phyloP scores from a whole-genome alignment of 2,329 filamentous ascomycete genomes.

The Zymoseptoria pseudotritici region DNA sequence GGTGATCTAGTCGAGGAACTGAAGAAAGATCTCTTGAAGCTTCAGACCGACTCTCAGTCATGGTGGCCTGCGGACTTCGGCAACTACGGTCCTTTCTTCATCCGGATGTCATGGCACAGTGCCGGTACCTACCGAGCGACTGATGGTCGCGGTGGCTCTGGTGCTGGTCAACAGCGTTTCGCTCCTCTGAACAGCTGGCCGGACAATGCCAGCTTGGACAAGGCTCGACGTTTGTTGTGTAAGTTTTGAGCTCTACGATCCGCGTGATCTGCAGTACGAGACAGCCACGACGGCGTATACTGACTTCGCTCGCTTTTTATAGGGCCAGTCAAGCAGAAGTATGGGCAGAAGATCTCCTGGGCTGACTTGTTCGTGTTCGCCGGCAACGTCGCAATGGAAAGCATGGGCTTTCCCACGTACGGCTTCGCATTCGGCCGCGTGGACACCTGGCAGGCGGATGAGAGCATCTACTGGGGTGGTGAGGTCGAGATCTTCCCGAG shows the following conservation, averaged over 20 bases:
- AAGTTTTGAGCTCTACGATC: not conserved
- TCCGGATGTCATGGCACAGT: constrained; percentile 76
- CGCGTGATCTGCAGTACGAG: not conserved
- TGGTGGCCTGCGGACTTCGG: constrained; percentile 80
- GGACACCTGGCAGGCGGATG: constrained; percentile 69
- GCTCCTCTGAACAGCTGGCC: constrained; percentile 77
- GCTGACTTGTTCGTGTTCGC: constrained; percentile 64
- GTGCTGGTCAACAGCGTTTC: constrained; percentile 66
- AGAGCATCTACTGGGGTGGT: constrained; percentile 69
- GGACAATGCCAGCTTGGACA: constrained; percentile 71
- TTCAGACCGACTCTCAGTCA: constrained; percentile 73
- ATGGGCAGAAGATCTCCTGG: constrained; percentile 76
- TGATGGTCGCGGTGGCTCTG: constrained; percentile 68
- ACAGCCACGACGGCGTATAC: not conserved
- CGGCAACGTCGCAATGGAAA: constrained; percentile 72
- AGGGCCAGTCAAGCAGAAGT: constrained; percentile 73
- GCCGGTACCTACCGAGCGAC: constrained; percentile 69
- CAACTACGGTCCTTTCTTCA: constrained; percentile 72
- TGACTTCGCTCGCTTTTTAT: constrained; percentile 45
- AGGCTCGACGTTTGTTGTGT: constrained; percentile 69
- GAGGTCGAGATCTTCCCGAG: constrained; percentile 60
- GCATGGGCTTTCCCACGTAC: constrained; percentile 66
- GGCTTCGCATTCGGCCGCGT: constrained; percentile 66
- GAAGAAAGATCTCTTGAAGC: constrained; percentile 63
- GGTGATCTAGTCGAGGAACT: constrained; percentile 38